phyloP scores from a whole-genome alignment of 352 stramenopile genomes.

The Thalassiosira pacifica region DNA sequence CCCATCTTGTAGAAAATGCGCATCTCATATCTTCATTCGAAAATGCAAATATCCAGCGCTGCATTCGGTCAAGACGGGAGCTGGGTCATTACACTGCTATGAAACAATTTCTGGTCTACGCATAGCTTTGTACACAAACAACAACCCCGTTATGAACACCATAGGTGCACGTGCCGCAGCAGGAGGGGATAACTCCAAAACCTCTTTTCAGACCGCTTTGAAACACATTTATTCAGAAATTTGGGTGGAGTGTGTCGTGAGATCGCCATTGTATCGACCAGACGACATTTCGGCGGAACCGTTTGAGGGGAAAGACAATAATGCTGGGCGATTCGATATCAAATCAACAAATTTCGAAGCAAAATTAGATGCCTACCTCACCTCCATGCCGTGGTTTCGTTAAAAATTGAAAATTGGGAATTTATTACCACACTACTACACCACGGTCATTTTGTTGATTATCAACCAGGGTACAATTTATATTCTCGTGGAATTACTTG shows the following conservation, averaged over 20 bases:
- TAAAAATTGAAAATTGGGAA: too few species aligned
- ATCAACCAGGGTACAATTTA: too few species aligned
- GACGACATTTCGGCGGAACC: conserved; percentile 58
- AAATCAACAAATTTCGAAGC: conserved; percentile 84
- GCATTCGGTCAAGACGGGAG: conserved; percentile 81
- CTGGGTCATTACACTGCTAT: conserved; percentile 81
- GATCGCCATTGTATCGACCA: conserved; percentile 80
- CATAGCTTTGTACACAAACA: conserved; percentile 84
- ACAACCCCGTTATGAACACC: conserved; percentile 64
- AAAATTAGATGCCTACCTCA: conserved; percentile 81
- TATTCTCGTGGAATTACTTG: conserved; percentile 45
- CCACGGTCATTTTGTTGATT: too few species aligned
- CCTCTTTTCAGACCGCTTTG: conserved; percentile 72
- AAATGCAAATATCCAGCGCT: conserved; percentile 49
- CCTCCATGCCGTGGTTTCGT: conserved; percentile 76
- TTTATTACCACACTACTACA: too few species aligned
- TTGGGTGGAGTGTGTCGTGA: conserved; percentile 83
- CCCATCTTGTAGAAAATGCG: too few species aligned
- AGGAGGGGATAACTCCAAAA: conserved; percentile 42
- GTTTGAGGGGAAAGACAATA: conserved; percentile 18
- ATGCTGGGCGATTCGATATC: conserved; percentile 68
- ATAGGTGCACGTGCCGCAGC: conserved; percentile 43
- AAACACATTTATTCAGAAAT: conserved; percentile 86
- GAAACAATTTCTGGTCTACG: conserved; percentile 83
- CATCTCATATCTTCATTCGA: neutral